Evolutionary conservation across 768 basidiomycete species (phyloP), one percentile per base, ranked within the genome.

Genomic region (Pleurotus salmoneostramineus): DNA sequence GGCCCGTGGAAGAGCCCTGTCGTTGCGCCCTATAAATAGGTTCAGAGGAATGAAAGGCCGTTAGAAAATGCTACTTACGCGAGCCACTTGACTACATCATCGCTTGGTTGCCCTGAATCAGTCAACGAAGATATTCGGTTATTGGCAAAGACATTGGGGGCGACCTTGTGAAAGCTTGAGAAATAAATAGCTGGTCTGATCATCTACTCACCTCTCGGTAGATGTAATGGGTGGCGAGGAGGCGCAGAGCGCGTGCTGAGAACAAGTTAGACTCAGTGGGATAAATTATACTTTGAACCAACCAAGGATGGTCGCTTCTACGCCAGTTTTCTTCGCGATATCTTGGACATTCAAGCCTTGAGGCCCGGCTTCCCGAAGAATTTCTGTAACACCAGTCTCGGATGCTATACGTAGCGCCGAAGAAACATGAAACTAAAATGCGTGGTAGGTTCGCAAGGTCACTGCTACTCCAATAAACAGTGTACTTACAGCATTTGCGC

Each of bases 211-310:
- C 64, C 56, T 75, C 74, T 11, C 48, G 44, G 62, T 73, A 74
- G 35, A 74, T 64, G 54, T 74, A 69, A 50, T 68, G 63, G 0
- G 69, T 69, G 5, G 73, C 72, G 10, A 74, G 67, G 8, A 69
- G 61, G 10, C 72, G 66, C 3, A 75, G 61, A 33, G 66, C 58
- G 17, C 72, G 65, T 4, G 60, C 71, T 74, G 3, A 3, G 2
- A n/a, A 3, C 8, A 40, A 40, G 10, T 40, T 3, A n/a, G n/a
- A n/a, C n/a, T 1, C 10, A 40, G 10, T 40, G 8, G 37, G 21
- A 27, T 40, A 3, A n/a, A 40, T 40, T 2, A 40, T 3, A 40
- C n/a, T 27, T 27, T 3, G 21, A n/a, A 40, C 60, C 46, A 36
- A 73, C 73, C 66, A 5, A 75, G 55, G 36, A 71, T 69, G 6